phyloP scores from a whole-genome alignment of 1,284 basidiomycete genomes.

The Sphagnurus paluster region DNA sequence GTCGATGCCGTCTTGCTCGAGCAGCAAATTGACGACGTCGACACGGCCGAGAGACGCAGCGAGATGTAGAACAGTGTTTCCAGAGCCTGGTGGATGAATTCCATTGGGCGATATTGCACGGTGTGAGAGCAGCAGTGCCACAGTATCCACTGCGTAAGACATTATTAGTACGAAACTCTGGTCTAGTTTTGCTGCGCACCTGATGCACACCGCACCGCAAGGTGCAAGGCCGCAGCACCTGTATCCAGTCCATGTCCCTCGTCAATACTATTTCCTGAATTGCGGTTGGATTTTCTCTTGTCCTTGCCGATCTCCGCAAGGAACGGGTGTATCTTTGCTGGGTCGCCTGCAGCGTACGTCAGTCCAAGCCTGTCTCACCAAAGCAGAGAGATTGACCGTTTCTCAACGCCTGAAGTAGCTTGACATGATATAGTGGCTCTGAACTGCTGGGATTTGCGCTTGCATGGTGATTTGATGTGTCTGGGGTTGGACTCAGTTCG shows the following conservation, averaged over 20 bases:
- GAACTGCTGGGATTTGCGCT: not conserved
- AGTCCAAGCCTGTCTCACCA: not conserved
- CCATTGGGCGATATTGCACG: constrained; percentile 78
- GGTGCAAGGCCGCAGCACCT: constrained; percentile 77
- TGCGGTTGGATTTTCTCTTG: constrained; percentile 41
- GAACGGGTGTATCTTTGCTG: constrained; percentile 80
- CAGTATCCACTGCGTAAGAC: constrained; percentile 50
- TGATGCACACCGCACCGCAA: constrained; percentile 84
- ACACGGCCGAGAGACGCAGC: constrained; percentile 80
- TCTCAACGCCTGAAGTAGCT: constrained; percentile 78
- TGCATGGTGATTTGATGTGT: not conserved
- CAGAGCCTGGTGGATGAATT: constrained; percentile 65
- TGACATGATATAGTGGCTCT: constrained; percentile 80
- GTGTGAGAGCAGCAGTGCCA: constrained; percentile 71
- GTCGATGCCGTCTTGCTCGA: constrained; percentile 80
- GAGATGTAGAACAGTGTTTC: constrained; percentile 85
- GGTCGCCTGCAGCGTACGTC: constrained; percentile 52
- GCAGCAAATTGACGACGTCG: constrained; percentile 75
- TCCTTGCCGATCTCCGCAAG: constrained; percentile 75
- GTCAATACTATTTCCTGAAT: no score
- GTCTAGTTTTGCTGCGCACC: constrained; percentile 46
- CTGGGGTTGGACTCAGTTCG: not conserved
- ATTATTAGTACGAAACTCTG: not conserved
- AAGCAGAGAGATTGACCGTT: not conserved
- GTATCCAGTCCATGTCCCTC: no score